These are phyloP conservation scores for Trichothecium sympodiale DNA, from an alignment of 2,329 filamentous ascomycete species.

Conservation along the genomic window DNA sequence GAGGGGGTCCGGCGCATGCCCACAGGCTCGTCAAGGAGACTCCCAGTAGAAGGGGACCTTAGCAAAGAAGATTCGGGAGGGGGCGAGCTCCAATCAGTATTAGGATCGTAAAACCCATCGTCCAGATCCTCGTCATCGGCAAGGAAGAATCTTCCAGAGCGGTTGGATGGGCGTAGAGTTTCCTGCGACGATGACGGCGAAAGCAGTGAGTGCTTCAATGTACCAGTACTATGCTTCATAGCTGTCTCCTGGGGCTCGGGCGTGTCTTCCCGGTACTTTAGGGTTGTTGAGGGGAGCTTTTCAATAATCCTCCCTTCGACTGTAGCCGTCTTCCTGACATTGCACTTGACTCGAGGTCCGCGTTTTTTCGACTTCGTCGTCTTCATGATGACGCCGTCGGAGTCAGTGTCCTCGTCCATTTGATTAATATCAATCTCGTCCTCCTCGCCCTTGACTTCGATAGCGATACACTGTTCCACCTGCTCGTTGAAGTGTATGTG, in stretches of 20 bases:
- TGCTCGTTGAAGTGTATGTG: conserved; percentile 97
- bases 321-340: conserved; percentile 26
- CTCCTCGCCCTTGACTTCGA: conserved; percentile 73
- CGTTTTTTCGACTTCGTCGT: conserved; percentile 46
- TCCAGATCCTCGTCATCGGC: conserved; percentile 50
- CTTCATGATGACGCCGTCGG: conserved; percentile 79
- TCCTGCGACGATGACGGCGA: conserved; percentile 76
- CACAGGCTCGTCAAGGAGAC: conserved; percentile 37
- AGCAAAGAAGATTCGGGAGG: conserved; percentile 19
- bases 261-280: conserved; percentile 74
- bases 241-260: conserved; percentile 53
- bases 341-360: conserved; percentile 33
- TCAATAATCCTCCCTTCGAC: conserved; percentile 76
- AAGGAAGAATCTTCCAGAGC: conserved; percentile 52
- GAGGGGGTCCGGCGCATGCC: conserved; percentile 70
- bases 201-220: conserved; percentile 37
- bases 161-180: conserved; percentile 61
- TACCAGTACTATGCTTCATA: conserved; percentile 46
- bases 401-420: conserved; percentile 51
- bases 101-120: conserved; percentile 23
- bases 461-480: conserved; percentile 89
- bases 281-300: conserved; percentile 74
- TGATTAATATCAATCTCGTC: conserved; percentile 50
- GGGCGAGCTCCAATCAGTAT: conserved; percentile 20
- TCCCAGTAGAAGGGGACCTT: conserved; percentile 36